phyloP scores from a whole-genome alignment of 2,329 filamentous ascomycete genomes.

The Colletotrichum sp. region DNA sequence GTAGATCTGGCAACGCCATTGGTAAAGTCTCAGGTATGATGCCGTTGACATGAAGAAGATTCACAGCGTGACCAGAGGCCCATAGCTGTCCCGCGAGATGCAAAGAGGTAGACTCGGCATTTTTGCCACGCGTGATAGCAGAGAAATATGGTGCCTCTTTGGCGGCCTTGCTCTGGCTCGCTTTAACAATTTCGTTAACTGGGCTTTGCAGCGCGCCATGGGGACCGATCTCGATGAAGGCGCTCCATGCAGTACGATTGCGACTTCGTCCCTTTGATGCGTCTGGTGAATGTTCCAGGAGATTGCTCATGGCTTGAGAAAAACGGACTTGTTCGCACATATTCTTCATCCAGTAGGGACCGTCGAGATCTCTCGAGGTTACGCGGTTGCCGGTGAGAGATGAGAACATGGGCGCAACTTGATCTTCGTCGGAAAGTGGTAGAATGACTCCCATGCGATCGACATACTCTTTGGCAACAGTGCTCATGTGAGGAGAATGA shows the following conservation, averaged over 20 bases:
- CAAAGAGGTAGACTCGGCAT: conserved; percentile 27
- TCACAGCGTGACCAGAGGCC: conserved; percentile 18
- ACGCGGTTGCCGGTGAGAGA: conserved; percentile 26
- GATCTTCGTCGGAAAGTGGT: conserved; percentile 26
- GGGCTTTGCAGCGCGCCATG: conserved; percentile 47
- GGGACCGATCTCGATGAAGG: conserved; percentile 36
- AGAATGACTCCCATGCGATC: background rate
- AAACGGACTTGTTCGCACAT: conserved; percentile 1
- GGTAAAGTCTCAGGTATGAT: conserved; percentile 12
- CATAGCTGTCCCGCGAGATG: conserved; percentile 3
- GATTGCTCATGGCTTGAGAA: background rate
- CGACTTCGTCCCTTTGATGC: background rate
- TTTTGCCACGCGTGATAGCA: conserved; percentile 25
- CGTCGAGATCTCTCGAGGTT: conserved; percentile 31
- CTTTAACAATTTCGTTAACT: conserved; percentile 43
- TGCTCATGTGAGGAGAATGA: conserved; percentile 42
- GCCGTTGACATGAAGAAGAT: conserved; percentile 36
- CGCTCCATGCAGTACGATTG: conserved; percentile 5
- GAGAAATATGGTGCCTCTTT: conserved; percentile 31
- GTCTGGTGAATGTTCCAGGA: background rate
- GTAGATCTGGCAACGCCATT: conserved; percentile 20
- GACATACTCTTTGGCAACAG: conserved; percentile 36
- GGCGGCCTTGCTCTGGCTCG: conserved; percentile 33
- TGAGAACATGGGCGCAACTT: conserved; percentile 26
- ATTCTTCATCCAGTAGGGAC: background rate